These are phyloP conservation scores for Penicillium sp. DNA, from an alignment of 2,329 filamentous ascomycete species.

Conservation along the genomic window DNA sequence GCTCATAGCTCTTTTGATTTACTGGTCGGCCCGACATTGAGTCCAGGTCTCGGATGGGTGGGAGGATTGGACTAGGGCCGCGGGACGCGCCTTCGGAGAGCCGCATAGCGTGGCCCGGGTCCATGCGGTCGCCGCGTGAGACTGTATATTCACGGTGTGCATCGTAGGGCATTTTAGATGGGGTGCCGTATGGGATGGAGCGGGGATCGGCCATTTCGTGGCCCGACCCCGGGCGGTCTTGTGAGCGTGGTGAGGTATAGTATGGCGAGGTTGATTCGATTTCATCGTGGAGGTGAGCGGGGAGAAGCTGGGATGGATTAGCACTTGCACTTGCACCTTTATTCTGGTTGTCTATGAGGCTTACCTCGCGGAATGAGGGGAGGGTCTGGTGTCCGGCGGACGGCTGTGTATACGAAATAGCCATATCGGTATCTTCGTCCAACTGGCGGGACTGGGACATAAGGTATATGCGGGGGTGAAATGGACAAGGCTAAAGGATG, in stretches of 20 bases:
- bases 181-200: slow-evolving; percentile 26
- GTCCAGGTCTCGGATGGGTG: slow-evolving; percentile 40
- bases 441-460: slow-evolving; percentile 39
- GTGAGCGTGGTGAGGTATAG: slow-evolving; percentile 31
- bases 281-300: slow-evolving; percentile 44
- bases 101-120: slow-evolving; percentile 22
- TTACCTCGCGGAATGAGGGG: slow-evolving; percentile 43
- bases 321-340: neutral
- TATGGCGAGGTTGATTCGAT: slow-evolving; percentile 42
- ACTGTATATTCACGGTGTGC: slow-evolving; percentile 31
- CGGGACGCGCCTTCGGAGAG: slow-evolving; percentile 28
- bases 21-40: slow-evolving; percentile 33
- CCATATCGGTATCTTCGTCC: slow-evolving; percentile 41
- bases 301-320: slow-evolving; percentile 35
- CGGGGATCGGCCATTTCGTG: slow-evolving; percentile 35
- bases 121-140: slow-evolving; percentile 23
- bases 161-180: slow-evolving; percentile 25
- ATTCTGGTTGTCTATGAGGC: slow-evolving; percentile 1
- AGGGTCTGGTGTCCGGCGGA: slow-evolving; percentile 37
- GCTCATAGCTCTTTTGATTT: slow-evolving; percentile 30
- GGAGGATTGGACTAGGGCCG: slow-evolving; percentile 40
- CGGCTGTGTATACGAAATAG: slow-evolving; percentile 40
- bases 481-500: neutral
- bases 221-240: slow-evolving; percentile 32
- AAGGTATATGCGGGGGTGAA: slow-evolving; percentile 16